Conservation (phyloP, 2,329 filamentous ascomycete species). For the Diplocarpon rosae region DNA sequence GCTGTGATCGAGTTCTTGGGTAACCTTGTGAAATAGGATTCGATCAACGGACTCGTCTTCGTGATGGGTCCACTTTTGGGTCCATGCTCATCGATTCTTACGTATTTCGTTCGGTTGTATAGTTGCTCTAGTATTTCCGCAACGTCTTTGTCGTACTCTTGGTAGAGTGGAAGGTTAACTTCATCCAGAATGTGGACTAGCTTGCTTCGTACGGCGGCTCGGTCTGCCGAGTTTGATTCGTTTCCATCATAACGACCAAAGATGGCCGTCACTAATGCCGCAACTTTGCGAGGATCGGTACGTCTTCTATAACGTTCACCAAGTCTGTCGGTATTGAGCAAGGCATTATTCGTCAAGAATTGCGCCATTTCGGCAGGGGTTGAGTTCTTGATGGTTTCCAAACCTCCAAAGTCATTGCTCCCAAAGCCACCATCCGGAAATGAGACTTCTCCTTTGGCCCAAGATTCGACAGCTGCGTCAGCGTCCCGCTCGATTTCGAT, state of each 20-base stretch:
- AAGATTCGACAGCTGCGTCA: constrained; percentile 57
- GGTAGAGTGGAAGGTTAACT: constrained; percentile 79
- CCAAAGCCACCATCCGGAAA: constrained; percentile 42
- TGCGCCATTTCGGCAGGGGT: constrained; percentile 45
- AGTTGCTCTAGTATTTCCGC: constrained; percentile 80
- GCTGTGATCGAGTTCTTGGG: constrained; percentile 68
- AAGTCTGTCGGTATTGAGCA: constrained; percentile 61
- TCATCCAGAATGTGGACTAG: constrained; percentile 62
- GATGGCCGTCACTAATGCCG: constrained; percentile 54
- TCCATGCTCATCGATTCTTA: constrained; percentile 83
- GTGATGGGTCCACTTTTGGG: constrained; percentile 77
- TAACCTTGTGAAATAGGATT: constrained; percentile 88
- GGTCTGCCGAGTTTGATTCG: constrained; percentile 35
- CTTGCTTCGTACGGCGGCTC: constrained; percentile 42
- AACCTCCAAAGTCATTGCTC: constrained; percentile 35
- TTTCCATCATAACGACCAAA: constrained; percentile 57
- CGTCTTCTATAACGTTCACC: constrained; percentile 68
- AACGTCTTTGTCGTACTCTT: constrained; percentile 80
- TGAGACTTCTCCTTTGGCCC: constrained; percentile 50
- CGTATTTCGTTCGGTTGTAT: constrained; percentile 90
- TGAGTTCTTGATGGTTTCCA: constrained; percentile 43
- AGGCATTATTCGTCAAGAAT: constrained; percentile 49
- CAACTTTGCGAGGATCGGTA: constrained; percentile 58
- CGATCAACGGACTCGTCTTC: constrained; percentile 68
- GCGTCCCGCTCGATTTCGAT: constrained; percentile 67